Percentiles rank a stretch among this genome's conserved stretches.
phyloP scores from a whole-genome alignment of 2,329 filamentous ascomycete genomes.

The Beauveria pseudobassiana region DNA sequence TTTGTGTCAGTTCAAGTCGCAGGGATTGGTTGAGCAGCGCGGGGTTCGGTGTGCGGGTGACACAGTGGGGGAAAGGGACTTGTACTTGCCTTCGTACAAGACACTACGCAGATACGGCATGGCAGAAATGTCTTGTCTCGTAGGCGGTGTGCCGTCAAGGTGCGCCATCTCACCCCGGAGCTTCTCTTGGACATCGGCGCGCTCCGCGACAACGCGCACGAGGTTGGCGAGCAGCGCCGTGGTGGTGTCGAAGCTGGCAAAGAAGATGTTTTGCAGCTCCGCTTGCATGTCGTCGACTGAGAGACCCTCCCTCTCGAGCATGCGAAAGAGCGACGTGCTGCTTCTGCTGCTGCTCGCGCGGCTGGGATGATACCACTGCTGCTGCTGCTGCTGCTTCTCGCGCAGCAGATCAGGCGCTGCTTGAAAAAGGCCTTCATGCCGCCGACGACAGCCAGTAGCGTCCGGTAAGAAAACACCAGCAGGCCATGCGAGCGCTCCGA shows the following conservation, averaged over 20 bases:
- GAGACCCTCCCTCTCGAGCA: slow-evolving; percentile 1
- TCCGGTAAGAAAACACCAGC: not conserved
- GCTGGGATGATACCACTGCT: not conserved
- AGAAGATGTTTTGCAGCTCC: slow-evolving; percentile 11
- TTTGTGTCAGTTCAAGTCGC: not conserved
- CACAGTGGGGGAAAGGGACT: not conserved
- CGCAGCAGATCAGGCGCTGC: slow-evolving; percentile 3
- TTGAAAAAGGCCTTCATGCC: slow-evolving; percentile 11
- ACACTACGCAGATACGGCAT: slow-evolving; percentile 5
- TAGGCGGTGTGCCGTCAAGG: not conserved
- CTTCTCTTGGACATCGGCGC: not conserved
- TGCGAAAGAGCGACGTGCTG: slow-evolving; percentile 4
- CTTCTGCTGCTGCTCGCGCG: not conserved
- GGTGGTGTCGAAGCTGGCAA: slow-evolving; percentile 11
- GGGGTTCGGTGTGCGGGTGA: not conserved
- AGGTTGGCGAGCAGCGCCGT: slow-evolving; percentile 7
- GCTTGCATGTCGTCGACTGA: slow-evolving; percentile 5
- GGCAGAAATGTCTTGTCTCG: not conserved
- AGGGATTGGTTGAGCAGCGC: not conserved
- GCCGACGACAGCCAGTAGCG: not conserved
- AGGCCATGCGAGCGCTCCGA: slow-evolving; percentile 3
- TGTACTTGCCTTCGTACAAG: slow-evolving; percentile 1
- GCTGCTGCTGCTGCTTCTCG: not conserved
- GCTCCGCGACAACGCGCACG: not conserved
- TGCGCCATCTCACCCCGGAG: not conserved